Evolutionary conservation across 1,284 basidiomycete genomes (phyloP).

Genomic region (Cystobasidium slooffiae): DNA sequence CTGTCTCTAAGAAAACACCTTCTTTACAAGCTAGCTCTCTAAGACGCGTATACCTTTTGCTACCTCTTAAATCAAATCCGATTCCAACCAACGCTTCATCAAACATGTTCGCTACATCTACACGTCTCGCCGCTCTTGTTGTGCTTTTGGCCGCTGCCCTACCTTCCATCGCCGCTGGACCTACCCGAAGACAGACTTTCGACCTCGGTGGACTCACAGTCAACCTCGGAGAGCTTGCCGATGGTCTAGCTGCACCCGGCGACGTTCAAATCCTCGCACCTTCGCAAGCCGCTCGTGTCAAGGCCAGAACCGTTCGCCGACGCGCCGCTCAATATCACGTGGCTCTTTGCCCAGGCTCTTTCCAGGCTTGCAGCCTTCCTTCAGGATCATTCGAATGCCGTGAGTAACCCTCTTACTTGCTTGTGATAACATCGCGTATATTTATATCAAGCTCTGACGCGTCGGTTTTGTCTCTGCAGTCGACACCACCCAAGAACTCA

Average conservation of each 20-base stretch:
- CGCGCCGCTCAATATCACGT: constrained; percentile 20
- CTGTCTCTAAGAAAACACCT: constrained; percentile 5
- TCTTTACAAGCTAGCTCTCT: constrained; percentile 14
- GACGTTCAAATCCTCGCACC: background rate
- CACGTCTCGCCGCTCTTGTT: constrained; percentile 26
- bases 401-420: background rate
- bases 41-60: background rate
- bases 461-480: background rate
- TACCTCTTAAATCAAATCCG: background rate
- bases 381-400: constrained; percentile 42
- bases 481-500: constrained; percentile 36
- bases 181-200: constrained; percentile 12
- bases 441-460: background rate
- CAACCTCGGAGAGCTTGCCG: constrained; percentile 14
- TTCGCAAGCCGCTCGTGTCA: constrained; percentile 26
- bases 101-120: constrained; percentile 30
- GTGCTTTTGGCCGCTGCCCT: constrained; percentile 25
- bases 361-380: constrained; percentile 37
- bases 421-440: background rate
- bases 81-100: background rate
- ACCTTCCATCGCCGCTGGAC: constrained; percentile 11
- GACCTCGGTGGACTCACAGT: constrained; percentile 27
- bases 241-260: constrained; percentile 10
- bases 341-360: constrained; percentile 27
- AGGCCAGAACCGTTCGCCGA: constrained; percentile 15